These are phyloP conservation scores for Baudoinia panamericana DNA, from an alignment of 495 filamentous ascomycete genomes.

Conservation along the genomic window DNA sequence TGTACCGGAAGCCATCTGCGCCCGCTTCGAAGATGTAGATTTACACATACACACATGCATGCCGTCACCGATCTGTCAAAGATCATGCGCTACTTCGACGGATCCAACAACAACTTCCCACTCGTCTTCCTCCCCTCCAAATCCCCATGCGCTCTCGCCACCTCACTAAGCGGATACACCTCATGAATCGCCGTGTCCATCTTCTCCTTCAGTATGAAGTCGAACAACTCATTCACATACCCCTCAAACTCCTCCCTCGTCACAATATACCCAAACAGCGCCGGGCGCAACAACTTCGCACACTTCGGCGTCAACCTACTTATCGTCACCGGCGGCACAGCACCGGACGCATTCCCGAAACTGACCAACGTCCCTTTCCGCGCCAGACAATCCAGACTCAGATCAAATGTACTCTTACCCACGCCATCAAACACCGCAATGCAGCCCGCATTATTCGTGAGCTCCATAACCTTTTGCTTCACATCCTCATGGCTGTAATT, in stretches of 20 bases:
- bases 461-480: constrained; percentile 27
- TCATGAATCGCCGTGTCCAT: constrained; percentile 67
- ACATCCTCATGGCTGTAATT: constrained; percentile 51
- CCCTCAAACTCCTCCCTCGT: constrained; percentile 63
- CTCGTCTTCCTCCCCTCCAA: constrained; percentile 71
- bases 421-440: constrained; percentile 80
- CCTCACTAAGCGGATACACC: constrained; percentile 66
- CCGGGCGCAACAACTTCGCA: constrained; percentile 62
- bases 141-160: constrained; percentile 63
- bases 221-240: constrained; percentile 63
- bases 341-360: constrained; percentile 83
- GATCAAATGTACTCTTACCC: constrained; percentile 77
- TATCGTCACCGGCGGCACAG: constrained; percentile 63
- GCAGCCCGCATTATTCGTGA: constrained; percentile 43
- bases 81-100: constrained; percentile 19
- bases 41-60: too few species aligned
- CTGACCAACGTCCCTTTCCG: constrained; percentile 72
- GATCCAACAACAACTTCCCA: constrained; percentile 54
- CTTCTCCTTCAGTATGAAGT: constrained; percentile 51
- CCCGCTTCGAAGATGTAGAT: constrained; percentile 18
- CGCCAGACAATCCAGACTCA: constrained; percentile 61
- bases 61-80: too few species aligned
- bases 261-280: constrained; percentile 57
- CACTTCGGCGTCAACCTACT: constrained; percentile 58
- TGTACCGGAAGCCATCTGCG: constrained; percentile 9